Conservation (phyloP, 441 rosid genomes). For the Manihot esculenta region DNA sequence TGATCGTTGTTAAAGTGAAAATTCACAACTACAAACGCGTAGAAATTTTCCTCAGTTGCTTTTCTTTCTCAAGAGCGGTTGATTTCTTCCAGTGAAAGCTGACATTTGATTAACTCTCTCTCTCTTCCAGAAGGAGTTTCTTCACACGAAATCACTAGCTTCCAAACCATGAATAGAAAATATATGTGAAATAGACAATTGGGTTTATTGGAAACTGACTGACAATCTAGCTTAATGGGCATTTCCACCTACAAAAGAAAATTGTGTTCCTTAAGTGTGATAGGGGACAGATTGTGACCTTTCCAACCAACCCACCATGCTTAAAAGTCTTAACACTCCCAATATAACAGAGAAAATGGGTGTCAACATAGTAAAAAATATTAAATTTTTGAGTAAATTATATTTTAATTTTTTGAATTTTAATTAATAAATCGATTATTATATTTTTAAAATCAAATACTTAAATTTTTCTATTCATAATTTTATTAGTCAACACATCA, state of each 20-base stretch:
- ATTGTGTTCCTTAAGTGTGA: background rate
- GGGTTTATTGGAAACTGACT: conserved; percentile 6
- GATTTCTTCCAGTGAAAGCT: background rate
- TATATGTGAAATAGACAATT: background rate
- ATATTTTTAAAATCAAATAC: too few species aligned
- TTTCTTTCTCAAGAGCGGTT: too few species aligned
- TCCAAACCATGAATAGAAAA: background rate
- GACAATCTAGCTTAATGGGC: background rate
- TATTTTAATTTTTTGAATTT: too few species aligned
- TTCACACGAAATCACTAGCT: background rate
- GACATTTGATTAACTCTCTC: background rate
- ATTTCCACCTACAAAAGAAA: background rate
- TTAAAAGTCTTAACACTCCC: background rate
- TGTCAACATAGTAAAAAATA: too few species aligned
- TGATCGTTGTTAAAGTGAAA: too few species aligned
- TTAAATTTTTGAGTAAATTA: too few species aligned
- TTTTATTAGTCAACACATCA: too few species aligned
- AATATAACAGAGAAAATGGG: background rate
- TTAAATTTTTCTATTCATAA: too few species aligned
- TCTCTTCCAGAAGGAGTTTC: background rate
- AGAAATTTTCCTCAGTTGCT: too few species aligned
- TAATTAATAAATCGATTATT: too few species aligned
- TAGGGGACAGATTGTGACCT: conserved; percentile 5
- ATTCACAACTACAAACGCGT: too few species aligned
- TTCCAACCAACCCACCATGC: conserved; percentile 6